Base-by-base conservation (phyloP, 2,329 filamentous ascomycete species). In the Cladophialophora exuberans region DNA sequence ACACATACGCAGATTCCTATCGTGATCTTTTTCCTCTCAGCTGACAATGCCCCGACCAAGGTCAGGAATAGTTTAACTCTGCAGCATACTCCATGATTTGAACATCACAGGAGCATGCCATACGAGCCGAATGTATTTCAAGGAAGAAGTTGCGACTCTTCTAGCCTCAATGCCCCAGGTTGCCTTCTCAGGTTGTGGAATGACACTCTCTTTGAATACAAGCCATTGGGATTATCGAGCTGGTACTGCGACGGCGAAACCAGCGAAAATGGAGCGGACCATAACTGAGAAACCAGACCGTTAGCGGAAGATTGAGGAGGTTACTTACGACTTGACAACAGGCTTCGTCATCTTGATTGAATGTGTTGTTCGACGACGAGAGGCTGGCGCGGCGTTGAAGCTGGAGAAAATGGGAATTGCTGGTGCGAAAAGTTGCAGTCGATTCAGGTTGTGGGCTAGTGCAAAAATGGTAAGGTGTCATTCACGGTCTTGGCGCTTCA, bases 251-350 rank as follows among this genome's bases (percentile, higher is more conserved):
- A 66, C 73, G 74, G 75, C 73, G 76, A 72, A 36, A 82, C 86
- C 85, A 90, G 88, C 85, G 84, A 90, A 85, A 76, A 42, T 25
- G 88, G 85, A 85, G 90, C 88, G 84, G 83, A 89, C 87, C 89
- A 90, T 88, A 76, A 72, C 85, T 84, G 79, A 77, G 77, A 72
- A 79, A 79, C 78, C 76, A 79, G 75, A 72, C 67, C 59, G 70
- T 67, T 63, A 65, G 64, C 62, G 57, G 61, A 65, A 71, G 68
- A 73, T 69, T 67, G 70, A 66, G 67, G 70, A 72, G 2, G 77
- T 74, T 80, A 87, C 85, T 81, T 83, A 82, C 80, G 77, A 74
- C 76, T 82, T 77, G 75, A 75, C 73, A 42, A 58, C 55, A 39
- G 61, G 61, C 49, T 60, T 60, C 33, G 79, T 74, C 82, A 84